Evolutionary conservation across 2,329 filamentous ascomycete genomes (phyloP).

Genomic region (Lasiodiplodia sp.): DNA sequence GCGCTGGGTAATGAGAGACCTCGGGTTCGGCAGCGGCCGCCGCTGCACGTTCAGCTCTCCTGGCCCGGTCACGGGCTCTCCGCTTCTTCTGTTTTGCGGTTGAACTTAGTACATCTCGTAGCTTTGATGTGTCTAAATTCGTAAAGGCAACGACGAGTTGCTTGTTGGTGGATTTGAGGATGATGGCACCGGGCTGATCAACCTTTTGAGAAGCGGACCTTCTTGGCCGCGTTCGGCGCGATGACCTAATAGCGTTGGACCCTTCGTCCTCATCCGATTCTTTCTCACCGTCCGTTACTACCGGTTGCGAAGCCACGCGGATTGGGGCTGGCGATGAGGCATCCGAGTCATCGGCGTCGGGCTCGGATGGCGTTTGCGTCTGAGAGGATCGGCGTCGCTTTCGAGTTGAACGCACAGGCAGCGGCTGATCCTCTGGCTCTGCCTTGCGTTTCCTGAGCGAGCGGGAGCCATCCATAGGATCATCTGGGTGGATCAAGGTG

Average conservation of each 20-base stretch:
- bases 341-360: constrained; percentile 33
- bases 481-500: constrained; percentile 73
- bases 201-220: constrained; percentile 55
- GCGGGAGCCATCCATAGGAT: constrained; percentile 77
- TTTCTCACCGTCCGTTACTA: constrained; percentile 20
- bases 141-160: constrained; percentile 28
- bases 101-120: constrained; percentile 27
- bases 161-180: constrained; percentile 24
- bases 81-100: constrained; percentile 60
- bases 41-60: constrained; percentile 53
- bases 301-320: constrained; percentile 39
- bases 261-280: constrained; percentile 35
- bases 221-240: constrained; percentile 45
- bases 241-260: constrained; percentile 34
- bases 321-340: constrained; percentile 42
- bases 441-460: constrained; percentile 85
- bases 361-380: constrained; percentile 35
- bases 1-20: constrained; percentile 64
- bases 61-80: constrained; percentile 53
- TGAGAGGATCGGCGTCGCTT: constrained; percentile 46
- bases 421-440: constrained; percentile 71
- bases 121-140: constrained; percentile 20
- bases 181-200: constrained; percentile 26
- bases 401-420: constrained; percentile 48
- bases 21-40: constrained; percentile 47